Base-by-base conservation (phyloP, 805 yeast genomes). In the Candida namnaoensis region DNA sequence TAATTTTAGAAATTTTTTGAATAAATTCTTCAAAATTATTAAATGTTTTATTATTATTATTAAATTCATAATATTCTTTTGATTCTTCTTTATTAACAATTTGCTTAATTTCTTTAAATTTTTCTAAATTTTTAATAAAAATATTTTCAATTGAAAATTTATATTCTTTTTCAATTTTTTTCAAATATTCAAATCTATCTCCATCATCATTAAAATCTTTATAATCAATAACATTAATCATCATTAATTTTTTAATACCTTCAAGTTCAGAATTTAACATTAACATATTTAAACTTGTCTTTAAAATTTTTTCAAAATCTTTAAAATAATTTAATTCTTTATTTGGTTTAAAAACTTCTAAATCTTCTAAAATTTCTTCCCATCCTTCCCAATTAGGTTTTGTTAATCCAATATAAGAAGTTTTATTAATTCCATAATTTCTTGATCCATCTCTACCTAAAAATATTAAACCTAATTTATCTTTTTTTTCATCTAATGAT, bases 351-450 rank as follows among this genome's bases (percentile, higher is more conserved):
- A 44, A 45, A 2, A 67, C 60, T 34, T 58, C 50, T 8, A 73
- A 43, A 9, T 61, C 67, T n/a, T 59, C 55, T 24, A 72, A 49
- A 23, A 74, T 49, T 5, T 65, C 66, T 32, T 61, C 60, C 76
- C 80, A 73, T 1, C 76, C 77, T 11, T 61, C 56, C 80, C 80
- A 76, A 5, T 48, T 47, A 12, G 64, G 55, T 14, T 59, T 54
- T 0, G 68, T 63, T 51, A 72, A 66, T 4, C 80, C 80, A 35
- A 71, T 57, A 46, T 67, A 75, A 7, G 53, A 47, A 1, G 73
- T 65, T 1, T 75, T 72, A 30, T 49, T 49, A 25, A 58, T 53
- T 7, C 65, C 61, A 13, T 34, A 26, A 12, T 37, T 46, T 7
- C 75, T 67, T 8, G 46, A 44, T 1, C 72, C 71, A 50, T 72